Base-by-base conservation (phyloP, 331 rosid genomes). In the Arachis monticola region DNA sequence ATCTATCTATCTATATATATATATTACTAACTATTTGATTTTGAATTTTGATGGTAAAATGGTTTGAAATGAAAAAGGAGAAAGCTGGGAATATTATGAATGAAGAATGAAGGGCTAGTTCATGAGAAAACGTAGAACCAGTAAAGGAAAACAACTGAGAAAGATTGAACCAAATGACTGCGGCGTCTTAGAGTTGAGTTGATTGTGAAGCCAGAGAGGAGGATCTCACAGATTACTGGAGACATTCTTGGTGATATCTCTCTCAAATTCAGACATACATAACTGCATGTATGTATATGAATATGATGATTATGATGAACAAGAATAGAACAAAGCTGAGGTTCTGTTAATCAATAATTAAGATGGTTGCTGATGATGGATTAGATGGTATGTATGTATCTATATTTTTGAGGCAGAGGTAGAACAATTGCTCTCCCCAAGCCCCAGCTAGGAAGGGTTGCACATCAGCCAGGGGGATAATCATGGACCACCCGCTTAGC, bases 121-220 rank as follows among this genome's bases (percentile, higher is more conserved):
- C 81, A 85, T 79, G 89, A 90, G 81, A 86, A 85, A 63, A 80
- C 88, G 62, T 88, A 92, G 78, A 92, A 88, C 97, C 97, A 92
- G 79, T 92, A 86, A 65, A 92, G 96, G 88, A 92, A 92, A 60
- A 87, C 91, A 78, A 88, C 93, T 1, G 96, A 92, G 93, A 92
- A 92, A n/a, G 96, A 90, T 81, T 92, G 96, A 45, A 90, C 89
- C 80, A 92, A 77, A 77, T 85, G 97, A 75, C 86, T 87, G 62
- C 92, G 85, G 74, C 96, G 89, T 27, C 86, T 78, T 10, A 92
- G 89, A 17, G 85, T 79, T 1, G 96, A 83, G 80, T 80, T 88
- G 51, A 90, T 87, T 84, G 79, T 85, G 69, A 67, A 84, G 64
- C 85, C 89, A 77, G 87, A 88, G 31, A 82, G 90, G 59, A 91